These are phyloP conservation scores for Tremella fuciformis DNA, from an alignment of 768 basidiomycete genomes.

Conservation along the genomic window DNA sequence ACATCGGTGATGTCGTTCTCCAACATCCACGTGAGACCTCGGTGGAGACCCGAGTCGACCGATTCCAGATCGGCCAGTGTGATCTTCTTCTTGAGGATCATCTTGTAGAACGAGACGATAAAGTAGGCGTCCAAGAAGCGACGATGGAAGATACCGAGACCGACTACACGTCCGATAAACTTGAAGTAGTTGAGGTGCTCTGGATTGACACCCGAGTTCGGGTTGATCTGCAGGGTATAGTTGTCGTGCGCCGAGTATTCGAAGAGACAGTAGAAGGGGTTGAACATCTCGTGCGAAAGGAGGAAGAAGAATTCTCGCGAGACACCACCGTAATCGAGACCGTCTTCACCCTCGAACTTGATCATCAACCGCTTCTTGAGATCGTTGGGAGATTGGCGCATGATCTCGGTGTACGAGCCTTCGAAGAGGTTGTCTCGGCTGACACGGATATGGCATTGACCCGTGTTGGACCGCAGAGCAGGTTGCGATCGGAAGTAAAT, in stretches of 20 bases:
- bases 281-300: slow-evolving; percentile 99
- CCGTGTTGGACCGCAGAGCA: slow-evolving; percentile 94
- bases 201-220: slow-evolving; percentile 94
- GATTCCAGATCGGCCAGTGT: slow-evolving; percentile 88
- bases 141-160: slow-evolving; percentile 96
- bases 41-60: slow-evolving; percentile 90
- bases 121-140: slow-evolving; percentile 99
- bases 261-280: slow-evolving; percentile 99
- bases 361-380: slow-evolving; percentile 99
- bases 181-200: slow-evolving; percentile 99
- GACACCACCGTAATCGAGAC: slow-evolving; percentile 95
- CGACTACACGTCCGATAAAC: slow-evolving; percentile 93
- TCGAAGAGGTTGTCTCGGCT: slow-evolving; percentile 98
- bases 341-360: slow-evolving; percentile 99
- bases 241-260: slow-evolving; percentile 99
- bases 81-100: slow-evolving; percentile 98
- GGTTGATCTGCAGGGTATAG: slow-evolving; percentile 99
- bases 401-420: slow-evolving; percentile 98
- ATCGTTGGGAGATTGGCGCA: slow-evolving; percentile 94
- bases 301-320: slow-evolving; percentile 99
- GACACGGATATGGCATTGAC: slow-evolving; percentile 99
- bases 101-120: slow-evolving; percentile 99
- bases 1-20: slow-evolving; percentile 98
- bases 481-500: slow-evolving; percentile 99
- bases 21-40: slow-evolving; percentile 99